phyloP scores from a whole-genome alignment of 805 yeast species.

The Lipomyces mesembrius region DNA sequence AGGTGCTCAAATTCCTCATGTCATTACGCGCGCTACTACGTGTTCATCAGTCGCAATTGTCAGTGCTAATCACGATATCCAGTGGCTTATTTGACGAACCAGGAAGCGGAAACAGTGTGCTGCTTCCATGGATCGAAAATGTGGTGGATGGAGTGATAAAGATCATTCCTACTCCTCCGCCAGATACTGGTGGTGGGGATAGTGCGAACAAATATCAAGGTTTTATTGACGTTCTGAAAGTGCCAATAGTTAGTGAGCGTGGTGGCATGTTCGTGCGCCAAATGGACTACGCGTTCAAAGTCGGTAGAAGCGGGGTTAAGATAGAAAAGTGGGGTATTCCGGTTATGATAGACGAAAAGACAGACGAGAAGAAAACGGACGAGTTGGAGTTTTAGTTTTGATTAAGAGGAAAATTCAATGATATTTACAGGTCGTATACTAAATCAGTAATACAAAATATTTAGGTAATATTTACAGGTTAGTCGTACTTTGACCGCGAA shows the following conservation, averaged over 20 bases:
- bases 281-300: slow-evolving; percentile 84
- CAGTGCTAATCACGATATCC: slow-evolving; percentile 25
- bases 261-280: slow-evolving; percentile 78
- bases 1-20: slow-evolving; percentile 17
- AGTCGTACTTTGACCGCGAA: slow-evolving; percentile 34
- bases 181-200: slow-evolving; percentile 7
- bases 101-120: slow-evolving; percentile 40
- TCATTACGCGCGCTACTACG: slow-evolving; percentile 22
- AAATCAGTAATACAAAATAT: neutral
- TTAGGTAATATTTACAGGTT: neutral
- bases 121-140: slow-evolving; percentile 60
- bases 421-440: neutral
- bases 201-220: slow-evolving; percentile 59
- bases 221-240: slow-evolving; percentile 70
- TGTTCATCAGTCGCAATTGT: slow-evolving; percentile 5
- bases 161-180: slow-evolving; percentile 59
- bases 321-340: slow-evolving; percentile 98
- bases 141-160: slow-evolving; percentile 71
- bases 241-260: slow-evolving; percentile 71
- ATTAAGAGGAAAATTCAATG: neutral
- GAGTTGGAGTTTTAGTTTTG: slow-evolving; percentile 14
- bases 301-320: slow-evolving; percentile 81
- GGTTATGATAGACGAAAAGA: slow-evolving; percentile 72
- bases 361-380: slow-evolving; percentile 10
- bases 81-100: slow-evolving; percentile 34